Base-by-base conservation (phyloP, 2,329 filamentous ascomycete genomes). In the Beauveria caledonica region DNA sequence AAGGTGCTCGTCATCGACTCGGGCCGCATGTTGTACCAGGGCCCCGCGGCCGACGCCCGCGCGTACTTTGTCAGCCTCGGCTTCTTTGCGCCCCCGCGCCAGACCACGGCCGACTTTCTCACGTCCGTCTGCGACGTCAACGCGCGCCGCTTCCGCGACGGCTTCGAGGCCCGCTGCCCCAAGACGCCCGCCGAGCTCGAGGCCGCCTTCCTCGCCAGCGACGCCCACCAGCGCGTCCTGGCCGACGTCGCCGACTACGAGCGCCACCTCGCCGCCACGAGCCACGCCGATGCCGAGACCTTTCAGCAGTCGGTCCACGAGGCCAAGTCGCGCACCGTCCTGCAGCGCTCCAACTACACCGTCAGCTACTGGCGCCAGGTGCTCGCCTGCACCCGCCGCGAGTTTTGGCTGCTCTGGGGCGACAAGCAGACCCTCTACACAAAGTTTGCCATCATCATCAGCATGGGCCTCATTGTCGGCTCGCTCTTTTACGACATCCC, bases 1-100 rank as follows among this genome's bases (percentile, higher is more conserved):
- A 92, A 92, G 72, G 89, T 92, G 2, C 72, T 92, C 55, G 83
- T 92, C 21, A 89, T 93, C 58, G 87, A 92, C 64, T 76, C 83
- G 54, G 89, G 89, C 1, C 83, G 85, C 1, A 68, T 74, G 62
- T 83, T 91, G 21, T 92, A 85, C 74, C 92, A 86, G 66, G 89
- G 89, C 2, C 78, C 78, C 0, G 79, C 83, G 0, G 78, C 81
- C 5, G 74, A 82, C 1, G 89, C 88, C 1, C 88, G 83, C 68
- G 71, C 78, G 29, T 92, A 89, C 68, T 92, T 92, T 64, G 72
- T 85, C 52, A 74, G 82, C n/a, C 77, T 92, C 40, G 89, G 89
- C 0, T 92, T 91, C 65, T 77, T 83, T 17, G 90, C 87, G 67
- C 87, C 88, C 0, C 80, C 84, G 23, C 81, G 88, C 15, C 84